A percentile compares a stretch with the other conserved stretches of the same genome.
phyloP scores from a whole-genome alignment of 2,329 filamentous ascomycete genomes.

The Sporothrix brunneoviolacea region DNA sequence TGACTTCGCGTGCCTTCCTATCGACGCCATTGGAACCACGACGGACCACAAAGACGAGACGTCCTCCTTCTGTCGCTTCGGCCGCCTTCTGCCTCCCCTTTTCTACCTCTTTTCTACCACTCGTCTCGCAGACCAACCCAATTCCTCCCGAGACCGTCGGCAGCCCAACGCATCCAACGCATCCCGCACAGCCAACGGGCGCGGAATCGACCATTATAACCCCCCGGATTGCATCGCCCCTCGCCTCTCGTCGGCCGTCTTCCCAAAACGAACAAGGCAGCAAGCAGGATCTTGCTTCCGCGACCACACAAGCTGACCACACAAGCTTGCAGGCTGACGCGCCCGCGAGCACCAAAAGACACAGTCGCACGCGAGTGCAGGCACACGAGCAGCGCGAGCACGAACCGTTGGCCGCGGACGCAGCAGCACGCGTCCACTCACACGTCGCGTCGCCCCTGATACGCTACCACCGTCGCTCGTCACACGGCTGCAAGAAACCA shows the following conservation, averaged over 20 bases:
- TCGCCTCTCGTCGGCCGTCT: conserved; percentile 15
- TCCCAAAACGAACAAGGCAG: conserved; percentile 10
- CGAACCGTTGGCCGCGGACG: neutral
- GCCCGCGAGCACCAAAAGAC: neutral
- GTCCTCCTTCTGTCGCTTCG: neutral
- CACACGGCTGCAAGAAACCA: neutral
- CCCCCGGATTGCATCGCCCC: conserved; percentile 6
- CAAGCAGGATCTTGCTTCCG: neutral
- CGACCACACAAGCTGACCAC: neutral
- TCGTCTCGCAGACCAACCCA: conserved; percentile 12
- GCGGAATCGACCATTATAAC: conserved; percentile 19
- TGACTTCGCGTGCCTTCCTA: conserved; percentile 19
- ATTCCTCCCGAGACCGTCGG: conserved; percentile 20
- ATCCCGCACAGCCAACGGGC: neutral
- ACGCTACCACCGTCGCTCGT: neutral
- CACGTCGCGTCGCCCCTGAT: neutral
- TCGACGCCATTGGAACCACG: conserved; percentile 13
- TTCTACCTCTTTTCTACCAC: neutral
- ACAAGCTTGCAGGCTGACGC: neutral
- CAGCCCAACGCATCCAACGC: conserved; percentile 19
- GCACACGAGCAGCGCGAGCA: conserved; percentile 2
- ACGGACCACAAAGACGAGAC: conserved; percentile 2
- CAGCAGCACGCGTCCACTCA: neutral
- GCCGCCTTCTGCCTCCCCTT: neutral
- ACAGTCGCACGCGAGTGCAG: neutral